Evolutionary conservation across 129 eudicot species (phyloP).

Genomic region (Solidago caesia): DNA sequence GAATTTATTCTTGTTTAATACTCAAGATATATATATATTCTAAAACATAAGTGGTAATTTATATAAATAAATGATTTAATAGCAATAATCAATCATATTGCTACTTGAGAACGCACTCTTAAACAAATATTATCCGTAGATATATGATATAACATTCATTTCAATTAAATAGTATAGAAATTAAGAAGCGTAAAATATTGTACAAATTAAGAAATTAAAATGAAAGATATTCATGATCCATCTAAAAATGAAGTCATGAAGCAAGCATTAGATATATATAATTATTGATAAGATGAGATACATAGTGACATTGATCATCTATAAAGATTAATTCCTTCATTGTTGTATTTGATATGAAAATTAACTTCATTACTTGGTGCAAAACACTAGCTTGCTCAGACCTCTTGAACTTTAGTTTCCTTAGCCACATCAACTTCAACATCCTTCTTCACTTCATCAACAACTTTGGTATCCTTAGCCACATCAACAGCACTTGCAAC

Average conservation of each 20-base stretch:
- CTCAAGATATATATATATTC: no score
- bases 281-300: not conserved
- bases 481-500: slow-evolving; percentile 16
- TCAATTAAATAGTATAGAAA: not conserved
- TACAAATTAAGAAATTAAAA: not conserved
- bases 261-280: not conserved
- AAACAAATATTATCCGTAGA: not conserved
- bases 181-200: not conserved
- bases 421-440: slow-evolving; percentile 17
- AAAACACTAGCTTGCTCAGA: slow-evolving; percentile 17
- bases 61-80: no score
- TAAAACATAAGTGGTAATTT: no score
- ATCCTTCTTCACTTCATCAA: slow-evolving; percentile 15
- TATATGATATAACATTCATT: not conserved
- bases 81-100: no score
- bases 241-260: not conserved
- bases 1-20: no score
- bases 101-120: no score
- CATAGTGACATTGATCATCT: not conserved
- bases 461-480: slow-evolving; percentile 27
- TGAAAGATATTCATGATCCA: not conserved
- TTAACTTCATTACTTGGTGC: slow-evolving; percentile 18
- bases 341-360: slow-evolving; percentile 10
- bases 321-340: not conserved
- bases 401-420: slow-evolving; percentile 26